Percentiles rank a stretch among this genome's conserved stretches.
Conservation (phyloP, 116 monocot genomes). For the Trichopus zeylanicus region DNA sequence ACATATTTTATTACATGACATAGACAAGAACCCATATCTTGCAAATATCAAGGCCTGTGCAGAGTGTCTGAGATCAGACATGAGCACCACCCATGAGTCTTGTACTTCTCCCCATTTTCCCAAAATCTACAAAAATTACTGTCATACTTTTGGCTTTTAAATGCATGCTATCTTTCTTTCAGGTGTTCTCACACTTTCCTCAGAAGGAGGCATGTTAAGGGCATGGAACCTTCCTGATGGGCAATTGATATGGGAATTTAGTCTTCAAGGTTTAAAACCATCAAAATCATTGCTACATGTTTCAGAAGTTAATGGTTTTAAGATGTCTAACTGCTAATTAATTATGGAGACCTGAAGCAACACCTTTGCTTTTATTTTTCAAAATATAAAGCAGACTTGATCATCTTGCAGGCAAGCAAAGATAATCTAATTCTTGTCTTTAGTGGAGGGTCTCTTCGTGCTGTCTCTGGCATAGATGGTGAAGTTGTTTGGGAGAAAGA, state of each 20-base stretch:
- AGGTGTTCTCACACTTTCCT: slow-evolving; percentile 71
- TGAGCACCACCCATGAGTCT: too few relatives aligned
- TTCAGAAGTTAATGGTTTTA: slow-evolving; percentile 13
- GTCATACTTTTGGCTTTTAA: too few relatives aligned
- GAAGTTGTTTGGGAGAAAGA: slow-evolving; percentile 75
- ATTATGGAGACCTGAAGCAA: too few relatives aligned
- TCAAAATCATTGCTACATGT: slow-evolving; percentile 61
- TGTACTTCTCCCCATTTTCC: too few relatives aligned
- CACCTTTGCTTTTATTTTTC: background rate
- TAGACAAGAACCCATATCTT: too few relatives aligned
- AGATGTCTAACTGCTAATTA: background rate
- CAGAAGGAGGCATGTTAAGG: slow-evolving; percentile 51
- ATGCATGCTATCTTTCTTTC: slow-evolving; percentile 19
- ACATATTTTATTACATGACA: too few relatives aligned
- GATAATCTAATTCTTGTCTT: slow-evolving; percentile 57
- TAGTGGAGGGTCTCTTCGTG: slow-evolving; percentile 63
- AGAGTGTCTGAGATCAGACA: too few relatives aligned
- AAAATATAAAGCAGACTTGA: background rate
- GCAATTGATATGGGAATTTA: slow-evolving; percentile 85
- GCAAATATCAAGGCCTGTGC: too few relatives aligned
- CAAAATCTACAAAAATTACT: too few relatives aligned
- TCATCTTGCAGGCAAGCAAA: slow-evolving; percentile 51
- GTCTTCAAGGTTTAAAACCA: slow-evolving; percentile 44
- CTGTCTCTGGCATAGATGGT: slow-evolving; percentile 83
- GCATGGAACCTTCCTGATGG: slow-evolving; percentile 98